phyloP scores from a whole-genome alignment of 257 asterid species.

The Primulina eburnea region DNA sequence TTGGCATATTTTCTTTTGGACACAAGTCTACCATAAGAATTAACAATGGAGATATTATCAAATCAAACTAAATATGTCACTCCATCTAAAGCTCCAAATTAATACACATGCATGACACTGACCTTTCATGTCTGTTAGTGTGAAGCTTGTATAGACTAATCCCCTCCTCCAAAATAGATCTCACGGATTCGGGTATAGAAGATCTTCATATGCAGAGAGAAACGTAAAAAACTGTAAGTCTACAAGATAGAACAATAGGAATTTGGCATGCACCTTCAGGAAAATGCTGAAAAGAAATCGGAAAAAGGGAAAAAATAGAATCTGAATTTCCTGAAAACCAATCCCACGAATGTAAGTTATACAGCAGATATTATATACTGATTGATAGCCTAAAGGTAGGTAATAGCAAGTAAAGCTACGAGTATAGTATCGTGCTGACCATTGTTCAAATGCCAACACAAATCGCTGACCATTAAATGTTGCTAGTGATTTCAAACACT shows the following conservation, averaged over 20 bases:
- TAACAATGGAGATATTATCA: conserved; percentile 6
- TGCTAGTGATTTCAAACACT: not conserved
- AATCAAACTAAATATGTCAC: conserved; percentile 13
- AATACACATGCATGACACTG: conserved; percentile 6
- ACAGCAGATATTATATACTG: not conserved
- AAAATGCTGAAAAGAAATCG: conserved; percentile 6
- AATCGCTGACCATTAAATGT: not conserved
- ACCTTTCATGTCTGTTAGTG: conserved; percentile 66
- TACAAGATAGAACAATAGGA: conserved; percentile 18
- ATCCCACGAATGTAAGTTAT: not conserved
- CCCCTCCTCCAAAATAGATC: conserved; percentile 79
- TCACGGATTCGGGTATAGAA: conserved; percentile 70
- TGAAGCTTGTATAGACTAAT: conserved; percentile 72
- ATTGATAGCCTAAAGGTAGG: too few species aligned
- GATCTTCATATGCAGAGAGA: conserved; percentile 49
- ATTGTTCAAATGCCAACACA: not conserved
- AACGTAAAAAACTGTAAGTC: conserved; percentile 29
- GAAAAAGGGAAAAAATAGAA: not conserved
- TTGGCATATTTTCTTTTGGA: conserved; percentile 67
- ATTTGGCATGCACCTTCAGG: conserved; percentile 5
- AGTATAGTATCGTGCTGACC: not conserved
- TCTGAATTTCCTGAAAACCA: conserved; percentile 11
- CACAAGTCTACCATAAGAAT: conserved; percentile 54
- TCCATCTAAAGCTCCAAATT: conserved; percentile 9
- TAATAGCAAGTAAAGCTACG: too few species aligned